Percentiles rank a stretch among this genome's conserved stretches.
Evolutionary conservation across 495 filamentous ascomycete species (phyloP).

Genomic region (Penicillium cataractarum): DNA sequence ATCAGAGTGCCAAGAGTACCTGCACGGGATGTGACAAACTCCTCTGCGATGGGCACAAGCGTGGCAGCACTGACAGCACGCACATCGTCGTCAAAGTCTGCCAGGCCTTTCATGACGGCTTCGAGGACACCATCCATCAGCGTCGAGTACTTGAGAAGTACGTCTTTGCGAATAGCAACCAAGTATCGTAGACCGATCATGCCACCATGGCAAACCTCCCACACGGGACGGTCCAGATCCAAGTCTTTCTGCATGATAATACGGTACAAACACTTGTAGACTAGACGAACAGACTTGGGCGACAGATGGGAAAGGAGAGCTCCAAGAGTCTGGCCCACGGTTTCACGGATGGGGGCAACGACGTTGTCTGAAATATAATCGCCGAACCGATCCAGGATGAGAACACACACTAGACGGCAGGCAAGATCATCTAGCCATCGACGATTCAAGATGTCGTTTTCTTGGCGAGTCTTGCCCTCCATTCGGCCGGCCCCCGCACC

Average conservation of each 20-base stretch:
- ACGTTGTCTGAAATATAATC: slow-evolving; percentile 98
- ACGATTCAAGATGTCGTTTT: slow-evolving; percentile 79
- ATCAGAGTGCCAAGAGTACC: slow-evolving; percentile 77
- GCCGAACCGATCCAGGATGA: slow-evolving; percentile 96
- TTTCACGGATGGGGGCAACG: slow-evolving; percentile 93
- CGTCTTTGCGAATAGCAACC: slow-evolving; percentile 89
- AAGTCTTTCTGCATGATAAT: slow-evolving; percentile 92
- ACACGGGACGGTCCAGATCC: slow-evolving; percentile 67
- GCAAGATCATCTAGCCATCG: slow-evolving; percentile 91
- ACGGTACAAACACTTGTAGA: slow-evolving; percentile 78
- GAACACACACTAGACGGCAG: slow-evolving; percentile 88
- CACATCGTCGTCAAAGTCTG: slow-evolving; percentile 91
- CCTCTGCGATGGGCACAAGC: slow-evolving; percentile 90
- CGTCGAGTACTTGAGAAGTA: slow-evolving; percentile 76
- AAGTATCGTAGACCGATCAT: slow-evolving; percentile 96
- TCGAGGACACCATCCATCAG: slow-evolving; percentile 92
- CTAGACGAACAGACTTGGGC: slow-evolving; percentile 70
- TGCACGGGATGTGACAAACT: slow-evolving; percentile 84
- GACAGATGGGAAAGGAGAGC: slow-evolving; percentile 82
- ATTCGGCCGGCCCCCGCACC: slow-evolving; percentile 86
- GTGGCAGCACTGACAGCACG: slow-evolving; percentile 96
- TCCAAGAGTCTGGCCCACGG: slow-evolving; percentile 93
- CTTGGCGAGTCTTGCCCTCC: slow-evolving; percentile 65
- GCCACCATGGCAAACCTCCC: slow-evolving; percentile 96
- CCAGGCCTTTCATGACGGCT: slow-evolving; percentile 92